Base-by-base conservation (phyloP, 805 yeast genomes). In the Candida xiaguanensis region DNA sequence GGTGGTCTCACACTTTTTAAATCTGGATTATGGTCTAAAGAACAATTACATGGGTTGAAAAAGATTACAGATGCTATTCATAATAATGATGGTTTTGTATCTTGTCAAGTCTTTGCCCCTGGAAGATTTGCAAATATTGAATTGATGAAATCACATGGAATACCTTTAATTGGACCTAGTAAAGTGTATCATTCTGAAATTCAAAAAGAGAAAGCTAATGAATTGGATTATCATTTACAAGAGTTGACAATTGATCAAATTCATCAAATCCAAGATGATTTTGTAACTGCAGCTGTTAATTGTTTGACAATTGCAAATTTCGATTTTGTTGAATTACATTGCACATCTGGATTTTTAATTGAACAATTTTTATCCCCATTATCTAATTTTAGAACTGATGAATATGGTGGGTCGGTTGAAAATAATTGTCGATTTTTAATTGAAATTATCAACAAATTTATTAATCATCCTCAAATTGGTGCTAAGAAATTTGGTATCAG, bases 61-160 rank as follows among this genome's bases (percentile, higher is more conserved):
- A 57, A 62, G 43, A 63, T 77, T 25, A 55, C 56, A 17, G 73
- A 71, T 22, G 64, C 59, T 7, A 67, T 75, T 17, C 83, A 77
- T 49, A 59, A 49, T 1, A 66, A 73, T 45, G 51, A 55, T 16
- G 67, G 80, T 0, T 65, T 53, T 37, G 53, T 68, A 1, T 58
- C 72, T 32, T 51, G 67, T 24, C 85, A 80, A 59, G 44, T 80
- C 14, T 77, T 81, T 79, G 65, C 60, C 6, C 52, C 76, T 18
- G 82, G 82, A 16, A 59, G 78, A 36, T 63, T 56, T 31, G 65
- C 59, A 14, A 55, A 48, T 28, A 52, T 60, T n/a, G 41, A 41
- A 5, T 34, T 55, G 3, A 53, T 61, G 24, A 50, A 63, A 38
- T 33, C 46, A 23, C 28, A 30, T 6, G 56, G 60, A 8, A 38